A percentile compares a stretch with the other conserved stretches of the same genome.
Evolutionary conservation across 2,329 filamentous ascomycete genomes (phyloP).

Genomic region (Arachnomyces sp.): DNA sequence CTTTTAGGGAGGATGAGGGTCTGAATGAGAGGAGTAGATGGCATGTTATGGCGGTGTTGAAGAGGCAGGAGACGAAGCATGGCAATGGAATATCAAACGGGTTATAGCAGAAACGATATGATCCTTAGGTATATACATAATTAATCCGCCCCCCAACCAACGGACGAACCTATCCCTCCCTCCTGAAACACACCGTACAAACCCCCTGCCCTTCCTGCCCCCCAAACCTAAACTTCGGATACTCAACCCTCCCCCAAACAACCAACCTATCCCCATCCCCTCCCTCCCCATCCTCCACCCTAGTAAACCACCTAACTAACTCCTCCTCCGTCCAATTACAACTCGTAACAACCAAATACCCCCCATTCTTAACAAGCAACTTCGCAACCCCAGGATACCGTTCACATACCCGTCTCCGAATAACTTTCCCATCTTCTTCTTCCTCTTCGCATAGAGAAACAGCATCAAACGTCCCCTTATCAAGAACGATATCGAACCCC

Average conservation of each 20-base stretch:
- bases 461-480: constrained; percentile 97
- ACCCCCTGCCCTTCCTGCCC: constrained; percentile 83
- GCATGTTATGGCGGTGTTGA: constrained; percentile 45
- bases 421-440: constrained; percentile 32
- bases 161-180: constrained; percentile 17
- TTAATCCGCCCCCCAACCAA: too few species aligned
- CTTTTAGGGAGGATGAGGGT: constrained; percentile 39
- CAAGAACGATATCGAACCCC: constrained; percentile 85
- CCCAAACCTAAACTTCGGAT: constrained; percentile 82
- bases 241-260: constrained; percentile 62
- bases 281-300: constrained; percentile 18
- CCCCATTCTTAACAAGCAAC: constrained; percentile 59
- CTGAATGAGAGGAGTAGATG: constrained; percentile 48
- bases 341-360: constrained; percentile 77
- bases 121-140: too few species aligned
- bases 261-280: constrained; percentile 40
- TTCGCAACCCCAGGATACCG: constrained; percentile 63
- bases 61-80: constrained; percentile 11
- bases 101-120: too few species aligned
- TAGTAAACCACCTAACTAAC: constrained; percentile 68
- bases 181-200: constrained; percentile 73
- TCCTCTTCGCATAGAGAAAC: constrained; percentile 55
- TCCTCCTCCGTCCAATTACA: constrained; percentile 98
- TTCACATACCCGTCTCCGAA: constrained; percentile 56
- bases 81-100: constrained; percentile 1